Percentiles rank a stretch among this genome's conserved stretches.
Conservation (phyloP, 2,329 filamentous ascomycete species). For the Trichoderma simmonsii region DNA sequence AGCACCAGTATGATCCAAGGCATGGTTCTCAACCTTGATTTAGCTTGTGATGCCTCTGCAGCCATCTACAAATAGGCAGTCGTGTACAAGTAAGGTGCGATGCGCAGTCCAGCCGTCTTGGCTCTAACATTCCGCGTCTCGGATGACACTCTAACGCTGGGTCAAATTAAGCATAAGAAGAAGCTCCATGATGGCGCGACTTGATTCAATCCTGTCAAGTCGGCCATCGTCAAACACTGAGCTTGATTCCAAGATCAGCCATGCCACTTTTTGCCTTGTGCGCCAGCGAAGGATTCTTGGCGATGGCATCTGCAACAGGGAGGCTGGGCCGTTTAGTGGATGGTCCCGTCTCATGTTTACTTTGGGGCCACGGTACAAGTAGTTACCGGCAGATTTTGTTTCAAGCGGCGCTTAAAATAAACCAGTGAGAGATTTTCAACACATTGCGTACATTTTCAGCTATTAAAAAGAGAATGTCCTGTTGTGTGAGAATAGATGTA, state of each 20-base stretch:
- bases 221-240: background rate
- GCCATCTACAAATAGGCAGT: background rate
- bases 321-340: background rate
- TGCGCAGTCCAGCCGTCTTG: background rate
- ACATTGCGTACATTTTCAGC: background rate
- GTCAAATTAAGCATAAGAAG: constrained; percentile 12
- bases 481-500: background rate
- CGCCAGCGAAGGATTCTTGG: background rate
- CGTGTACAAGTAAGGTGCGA: background rate
- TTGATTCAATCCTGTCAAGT: background rate
- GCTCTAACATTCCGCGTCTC: constrained; percentile 4
- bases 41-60: background rate
- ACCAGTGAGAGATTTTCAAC: background rate
- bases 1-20: background rate
- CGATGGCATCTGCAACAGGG: background rate
- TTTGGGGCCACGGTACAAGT: background rate
- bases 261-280: background rate
- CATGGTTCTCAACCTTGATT: background rate
- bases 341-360: background rate
- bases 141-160: background rate
- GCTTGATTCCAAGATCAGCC: background rate
- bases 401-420: background rate
- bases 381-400: background rate
- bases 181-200: background rate
- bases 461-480: background rate